Evolutionary conservation across 352 stramenopile genomes (phyloP).

Genomic region (Elongisporangium anandrum): DNA sequence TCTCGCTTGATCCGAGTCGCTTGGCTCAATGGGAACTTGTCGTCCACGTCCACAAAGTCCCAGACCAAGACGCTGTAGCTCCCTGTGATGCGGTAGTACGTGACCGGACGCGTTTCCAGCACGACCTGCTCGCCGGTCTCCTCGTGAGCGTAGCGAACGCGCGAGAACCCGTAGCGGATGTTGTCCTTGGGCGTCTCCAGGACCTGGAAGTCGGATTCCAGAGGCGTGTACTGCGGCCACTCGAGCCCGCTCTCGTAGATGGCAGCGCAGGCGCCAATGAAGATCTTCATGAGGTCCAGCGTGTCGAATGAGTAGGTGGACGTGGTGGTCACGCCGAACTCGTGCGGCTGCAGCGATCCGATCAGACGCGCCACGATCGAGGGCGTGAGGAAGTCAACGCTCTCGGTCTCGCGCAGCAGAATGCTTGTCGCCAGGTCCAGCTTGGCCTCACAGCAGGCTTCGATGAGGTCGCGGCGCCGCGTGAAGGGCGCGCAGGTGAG

Average conservation of each 20-base stretch:
- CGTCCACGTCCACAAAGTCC: conserved; percentile 28
- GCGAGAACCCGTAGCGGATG: conserved; percentile 39
- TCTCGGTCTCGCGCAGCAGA: conserved; percentile 40
- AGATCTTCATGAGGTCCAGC: conserved; percentile 35
- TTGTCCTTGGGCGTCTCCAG: conserved; percentile 32
- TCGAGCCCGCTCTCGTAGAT: conserved; percentile 35
- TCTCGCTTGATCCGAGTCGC: conserved; percentile 22
- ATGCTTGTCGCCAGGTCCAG: conserved; percentile 47
- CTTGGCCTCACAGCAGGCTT: conserved; percentile 39
- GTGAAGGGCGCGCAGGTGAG: conserved; percentile 28
- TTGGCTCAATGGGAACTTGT: conserved; percentile 22
- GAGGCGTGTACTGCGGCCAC: conserved; percentile 36
- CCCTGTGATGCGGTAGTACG: conserved; percentile 26
- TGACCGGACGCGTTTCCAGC: conserved; percentile 1
- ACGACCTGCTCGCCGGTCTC: conserved; percentile 17
- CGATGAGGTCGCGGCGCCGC: conserved; percentile 39
- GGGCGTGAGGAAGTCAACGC: conserved; percentile 24
- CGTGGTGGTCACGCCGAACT: conserved; percentile 43
- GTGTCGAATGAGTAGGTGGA: conserved; percentile 46
- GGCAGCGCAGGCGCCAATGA: conserved; percentile 32
- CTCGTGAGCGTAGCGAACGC: conserved; percentile 15
- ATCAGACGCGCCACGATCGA: conserved; percentile 34
- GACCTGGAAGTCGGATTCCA: conserved; percentile 21
- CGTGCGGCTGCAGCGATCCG: conserved; percentile 8
- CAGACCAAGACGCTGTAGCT: conserved; percentile 19